Evolutionary conservation across 2,329 filamentous ascomycete species (phyloP).

Genomic region (Clonostachys sp.): DNA sequence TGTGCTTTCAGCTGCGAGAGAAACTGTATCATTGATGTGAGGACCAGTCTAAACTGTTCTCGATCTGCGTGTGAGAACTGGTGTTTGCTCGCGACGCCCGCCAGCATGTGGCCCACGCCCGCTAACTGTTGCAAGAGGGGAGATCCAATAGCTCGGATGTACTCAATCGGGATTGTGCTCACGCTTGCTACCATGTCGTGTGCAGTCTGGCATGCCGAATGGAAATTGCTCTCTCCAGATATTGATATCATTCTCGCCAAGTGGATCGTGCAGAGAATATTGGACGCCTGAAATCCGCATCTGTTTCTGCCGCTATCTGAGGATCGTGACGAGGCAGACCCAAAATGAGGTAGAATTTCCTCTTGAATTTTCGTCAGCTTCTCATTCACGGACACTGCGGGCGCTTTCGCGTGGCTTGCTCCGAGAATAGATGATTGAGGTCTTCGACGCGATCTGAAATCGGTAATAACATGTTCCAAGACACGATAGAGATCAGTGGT

Average conservation of each 20-base stretch:
- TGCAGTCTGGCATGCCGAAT: slow-evolving; percentile 16
- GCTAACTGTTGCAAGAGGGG: slow-evolving; percentile 21
- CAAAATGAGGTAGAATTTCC: too few relatives aligned
- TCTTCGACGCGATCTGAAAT: slow-evolving; percentile 7
- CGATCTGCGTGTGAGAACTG: background rate
- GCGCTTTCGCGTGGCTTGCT: too few relatives aligned
- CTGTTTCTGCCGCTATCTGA: background rate
- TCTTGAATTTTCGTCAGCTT: too few relatives aligned
- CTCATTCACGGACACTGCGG: too few relatives aligned
- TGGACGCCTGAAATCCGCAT: slow-evolving; percentile 24
- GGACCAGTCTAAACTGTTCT: slow-evolving; percentile 11
- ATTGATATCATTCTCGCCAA: slow-evolving; percentile 18
- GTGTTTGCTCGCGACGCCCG: slow-evolving; percentile 15
- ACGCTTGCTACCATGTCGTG: slow-evolving; percentile 16
- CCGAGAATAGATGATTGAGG: background rate
- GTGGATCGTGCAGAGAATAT: slow-evolving; percentile 22
- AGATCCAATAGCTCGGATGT: slow-evolving; percentile 17
- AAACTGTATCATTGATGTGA: slow-evolving; percentile 16
- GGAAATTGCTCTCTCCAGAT: slow-evolving; percentile 2
- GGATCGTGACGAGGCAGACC: too few relatives aligned
- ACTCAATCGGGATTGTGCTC: slow-evolving; percentile 14
- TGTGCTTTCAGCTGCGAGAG: slow-evolving; percentile 9
- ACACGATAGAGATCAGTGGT: slow-evolving; percentile 49
- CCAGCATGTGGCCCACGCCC: slow-evolving; percentile 18
- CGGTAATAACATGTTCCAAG: slow-evolving; percentile 38